Percentiles rank a stretch among this genome's conserved stretches.
Evolutionary conservation across 208 protist species (phyloP).

Genomic region (Acanthamoeba lenticulata): DNA sequence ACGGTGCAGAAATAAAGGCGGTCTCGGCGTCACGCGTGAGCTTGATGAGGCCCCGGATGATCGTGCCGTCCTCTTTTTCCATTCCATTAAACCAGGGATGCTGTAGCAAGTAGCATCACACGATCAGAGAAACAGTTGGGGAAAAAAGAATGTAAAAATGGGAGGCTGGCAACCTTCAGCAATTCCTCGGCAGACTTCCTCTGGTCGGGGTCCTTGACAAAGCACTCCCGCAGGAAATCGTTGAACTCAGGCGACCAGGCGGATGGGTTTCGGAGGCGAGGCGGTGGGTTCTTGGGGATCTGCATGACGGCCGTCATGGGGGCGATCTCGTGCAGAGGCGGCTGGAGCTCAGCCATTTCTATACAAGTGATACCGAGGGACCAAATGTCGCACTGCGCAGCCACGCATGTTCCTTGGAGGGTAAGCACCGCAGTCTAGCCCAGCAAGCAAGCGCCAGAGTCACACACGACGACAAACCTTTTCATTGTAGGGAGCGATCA

Average conservation of each 20-base stretch:
- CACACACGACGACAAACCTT: background rate
- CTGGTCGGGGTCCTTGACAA: conserved; percentile 51
- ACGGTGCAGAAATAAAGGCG: conserved; percentile 15
- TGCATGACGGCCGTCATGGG: conserved; percentile 86
- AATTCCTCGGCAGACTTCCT: conserved; percentile 56
- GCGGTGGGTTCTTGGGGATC: conserved; percentile 81
- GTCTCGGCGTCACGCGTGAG: conserved; percentile 43
- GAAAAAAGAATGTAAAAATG: background rate
- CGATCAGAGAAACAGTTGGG: background rate
- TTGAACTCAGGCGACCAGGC: conserved; percentile 47
- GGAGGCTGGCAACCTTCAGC: background rate
- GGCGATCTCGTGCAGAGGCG: conserved; percentile 92
- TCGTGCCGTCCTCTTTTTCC: background rate
- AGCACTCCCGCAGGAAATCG: conserved; percentile 60
- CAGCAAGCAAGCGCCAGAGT: background rate
- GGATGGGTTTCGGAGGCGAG: conserved; percentile 56
- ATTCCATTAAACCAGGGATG: conserved; percentile 37
- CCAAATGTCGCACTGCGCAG: conserved; percentile 93
- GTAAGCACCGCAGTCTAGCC: too few species aligned
- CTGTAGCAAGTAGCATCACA: background rate
- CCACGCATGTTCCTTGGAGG: too few species aligned
- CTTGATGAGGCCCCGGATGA: background rate
- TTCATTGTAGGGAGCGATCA: conserved; percentile 56
- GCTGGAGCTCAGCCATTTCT: conserved; percentile 95
- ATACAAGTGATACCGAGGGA: conserved; percentile 96